Base-by-base conservation (phyloP, 1,284 basidiomycete genomes). In the Somion occarium region DNA sequence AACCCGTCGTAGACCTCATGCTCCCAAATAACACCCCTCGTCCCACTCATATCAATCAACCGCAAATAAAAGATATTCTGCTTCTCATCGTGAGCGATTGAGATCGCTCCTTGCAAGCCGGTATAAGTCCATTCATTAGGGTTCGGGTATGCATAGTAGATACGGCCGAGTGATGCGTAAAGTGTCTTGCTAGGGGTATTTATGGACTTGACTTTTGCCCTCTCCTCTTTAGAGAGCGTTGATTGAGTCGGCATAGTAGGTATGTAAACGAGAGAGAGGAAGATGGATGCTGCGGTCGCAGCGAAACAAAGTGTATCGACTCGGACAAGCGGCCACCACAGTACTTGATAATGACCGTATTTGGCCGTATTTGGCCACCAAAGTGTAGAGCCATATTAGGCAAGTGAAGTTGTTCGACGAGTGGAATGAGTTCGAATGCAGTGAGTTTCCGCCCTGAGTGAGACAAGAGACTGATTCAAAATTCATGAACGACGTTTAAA, bases 1-100 rank as follows among this genome's bases (percentile, higher is more conserved):
- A 97, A 84, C 42, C 85, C 85, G 37, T 90, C 81, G 59, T 95
- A 97, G 2, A 98, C 69, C 65, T 97, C 94, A 61, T 98, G 92
- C 57, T 94, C 86, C 96, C 96, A 99, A 41, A 95, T 83, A 25
- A 95, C 80, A 9, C 93, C 94, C 47, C 91, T 73, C 1, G 89
- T 92, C 12, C 92, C 90, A 62, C 74, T 72, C 24, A 95, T 65
- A 67, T 96, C 93, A 2, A 97, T 87, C 44, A 97, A 72, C 63
- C 83, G 82, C 64, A 95, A 82, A 64, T 77, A 78, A 42, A 84
- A 74, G 2, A 77, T 75, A 25, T 78, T 79, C 53, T 74, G 79
- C 2, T 72, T 70, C 52, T 76, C 81, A 65, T 93, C 86, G 26
- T 76, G 70, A 24, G 80, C 78, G 59, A 95, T 81, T 1, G 84